These are phyloP conservation scores for Didymella arachidicola DNA, from an alignment of 2,329 filamentous ascomycete genomes.

Conservation along the genomic window DNA sequence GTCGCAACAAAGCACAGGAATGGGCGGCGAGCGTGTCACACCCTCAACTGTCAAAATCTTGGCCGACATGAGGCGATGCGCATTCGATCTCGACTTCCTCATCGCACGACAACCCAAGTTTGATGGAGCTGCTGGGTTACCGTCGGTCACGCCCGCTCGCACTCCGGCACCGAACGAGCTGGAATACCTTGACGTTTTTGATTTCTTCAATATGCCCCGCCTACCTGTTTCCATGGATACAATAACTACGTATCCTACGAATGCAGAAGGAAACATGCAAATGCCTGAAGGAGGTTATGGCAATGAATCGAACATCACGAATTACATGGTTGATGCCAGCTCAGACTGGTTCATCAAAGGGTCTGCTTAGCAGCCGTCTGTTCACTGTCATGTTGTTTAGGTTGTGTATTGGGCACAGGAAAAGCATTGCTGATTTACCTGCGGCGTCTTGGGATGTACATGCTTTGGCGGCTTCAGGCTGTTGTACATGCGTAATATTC, in stretches of 20 bases:
- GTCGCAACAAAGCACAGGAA: constrained; percentile 67
- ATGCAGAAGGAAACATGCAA: constrained; percentile 36
- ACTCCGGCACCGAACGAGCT: constrained; percentile 82
- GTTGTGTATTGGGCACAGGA: not conserved
- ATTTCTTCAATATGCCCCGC: constrained; percentile 91
- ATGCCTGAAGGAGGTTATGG: constrained; percentile 39
- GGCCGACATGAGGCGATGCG: constrained; percentile 89
- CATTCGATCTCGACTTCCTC: constrained; percentile 87
- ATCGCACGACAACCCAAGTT: constrained; percentile 78
- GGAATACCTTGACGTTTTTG: constrained; percentile 91
- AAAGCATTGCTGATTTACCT: constrained; percentile 2
- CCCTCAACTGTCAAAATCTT: constrained; percentile 86
- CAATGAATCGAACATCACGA: constrained; percentile 79
- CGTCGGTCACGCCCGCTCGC: constrained; percentile 63
- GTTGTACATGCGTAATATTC: constrained; percentile 5
- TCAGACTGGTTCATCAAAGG: constrained; percentile 72
- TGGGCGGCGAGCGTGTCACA: constrained; percentile 74
- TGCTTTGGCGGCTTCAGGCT: constrained; percentile 9
- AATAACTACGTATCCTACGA: constrained; percentile 39
- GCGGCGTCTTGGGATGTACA: constrained; percentile 2
- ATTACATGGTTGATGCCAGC: constrained; percentile 77
- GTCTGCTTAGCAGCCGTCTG: constrained; percentile 16
- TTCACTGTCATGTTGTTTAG: not conserved
- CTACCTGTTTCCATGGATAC: constrained; percentile 59
- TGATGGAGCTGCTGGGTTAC: constrained; percentile 45